Evolutionary conservation across 495 filamentous ascomycete species (phyloP).

Genomic region (Alectoria sarmentosa): DNA sequence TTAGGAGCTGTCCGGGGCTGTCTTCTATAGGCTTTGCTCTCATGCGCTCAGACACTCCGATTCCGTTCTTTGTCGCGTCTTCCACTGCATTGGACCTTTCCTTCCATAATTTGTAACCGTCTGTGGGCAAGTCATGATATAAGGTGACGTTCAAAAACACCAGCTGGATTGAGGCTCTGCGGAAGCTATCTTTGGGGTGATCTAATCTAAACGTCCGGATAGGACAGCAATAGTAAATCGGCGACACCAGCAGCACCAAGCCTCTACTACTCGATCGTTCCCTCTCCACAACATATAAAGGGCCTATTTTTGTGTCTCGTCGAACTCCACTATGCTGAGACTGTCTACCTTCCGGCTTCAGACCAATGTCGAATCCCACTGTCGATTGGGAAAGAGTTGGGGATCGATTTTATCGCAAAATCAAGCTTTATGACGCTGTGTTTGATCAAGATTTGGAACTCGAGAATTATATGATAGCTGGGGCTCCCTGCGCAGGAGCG

Average conservation of each 20-base stretch:
- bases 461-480: constrained; percentile 87
- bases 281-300: not conserved
- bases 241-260: not conserved
- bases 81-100: not conserved
- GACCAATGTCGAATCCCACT: constrained; percentile 52
- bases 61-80: not conserved
- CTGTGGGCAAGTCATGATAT: not conserved
- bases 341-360: not conserved
- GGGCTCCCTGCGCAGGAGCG: constrained; percentile 91
- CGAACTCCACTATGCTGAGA: constrained; percentile 1
- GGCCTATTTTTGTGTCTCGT: not conserved
- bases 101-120: not conserved
- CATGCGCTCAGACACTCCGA: not conserved
- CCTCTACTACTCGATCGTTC: not conserved
- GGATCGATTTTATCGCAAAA: constrained; percentile 89
- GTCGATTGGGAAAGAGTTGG: constrained; percentile 91
- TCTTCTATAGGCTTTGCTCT: not conserved
- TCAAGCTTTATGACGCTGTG: constrained; percentile 81
- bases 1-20: not conserved
- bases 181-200: no score
- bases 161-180: not conserved
- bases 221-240: not conserved
- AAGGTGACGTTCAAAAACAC: not conserved
- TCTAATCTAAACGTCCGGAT: not conserved
- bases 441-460: constrained; percentile 90